Percentiles rank a stretch among this genome's conserved stretches.
These are phyloP conservation scores for Eimeria maxima DNA, from an alignment of 169 alveolate genomes.

Conservation along the genomic window DNA sequence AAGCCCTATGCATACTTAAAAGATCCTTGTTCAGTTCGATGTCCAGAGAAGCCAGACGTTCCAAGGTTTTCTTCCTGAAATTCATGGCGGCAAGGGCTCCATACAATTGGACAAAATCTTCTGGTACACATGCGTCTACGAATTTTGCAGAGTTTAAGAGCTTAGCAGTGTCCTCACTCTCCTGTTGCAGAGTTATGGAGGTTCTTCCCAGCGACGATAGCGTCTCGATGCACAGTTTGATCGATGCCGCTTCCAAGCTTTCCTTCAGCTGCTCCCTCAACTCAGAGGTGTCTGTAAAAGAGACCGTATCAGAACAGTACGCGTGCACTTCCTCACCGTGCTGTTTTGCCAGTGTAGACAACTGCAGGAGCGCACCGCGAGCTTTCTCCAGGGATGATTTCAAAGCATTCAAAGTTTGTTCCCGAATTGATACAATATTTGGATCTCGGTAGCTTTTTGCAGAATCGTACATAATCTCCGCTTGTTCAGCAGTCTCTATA, in stretches of 20 bases:
- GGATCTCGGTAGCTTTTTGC: background rate
- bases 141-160: background rate
- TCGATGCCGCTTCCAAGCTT: background rate
- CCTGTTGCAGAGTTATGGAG: background rate
- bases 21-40: background rate
- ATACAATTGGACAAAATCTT: background rate
- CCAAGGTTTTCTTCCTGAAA: background rate
- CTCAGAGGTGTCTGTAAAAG: background rate
- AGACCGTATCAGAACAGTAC: background rate
- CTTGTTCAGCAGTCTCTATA: background rate
- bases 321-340: background rate
- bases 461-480: background rate
- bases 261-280: background rate
- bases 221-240: background rate
- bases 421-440: background rate
- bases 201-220: background rate
- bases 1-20: background rate
- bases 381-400: background rate
- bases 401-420: background rate
- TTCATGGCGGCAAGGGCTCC: conserved; percentile 25
- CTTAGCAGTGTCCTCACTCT: background rate
- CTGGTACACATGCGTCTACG: background rate
- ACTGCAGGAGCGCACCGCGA: background rate
- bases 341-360: background rate
- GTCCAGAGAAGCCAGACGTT: background rate